A percentile compares a stretch with the other conserved stretches of the same genome.
Evolutionary conservation across 164 flowering plant species (phyloP).

Genomic region (Euptelea pleiosperma): DNA sequence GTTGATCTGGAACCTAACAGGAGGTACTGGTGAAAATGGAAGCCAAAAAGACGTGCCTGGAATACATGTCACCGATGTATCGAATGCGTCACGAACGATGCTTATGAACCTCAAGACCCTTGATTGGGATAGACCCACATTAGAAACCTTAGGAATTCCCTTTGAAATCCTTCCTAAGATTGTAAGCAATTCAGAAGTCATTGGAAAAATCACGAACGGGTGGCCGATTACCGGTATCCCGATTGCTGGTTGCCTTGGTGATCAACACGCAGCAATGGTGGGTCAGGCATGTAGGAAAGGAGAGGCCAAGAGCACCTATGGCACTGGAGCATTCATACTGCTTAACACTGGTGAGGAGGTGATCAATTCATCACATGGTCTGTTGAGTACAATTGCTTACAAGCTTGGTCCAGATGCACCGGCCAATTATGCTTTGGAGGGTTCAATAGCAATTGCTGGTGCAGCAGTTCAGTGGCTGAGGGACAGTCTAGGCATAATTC

Average conservation of each 20-base stretch:
- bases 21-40: slow-evolving; percentile 41
- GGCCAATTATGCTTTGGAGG: slow-evolving; percentile 86
- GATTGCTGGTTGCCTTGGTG: slow-evolving; percentile 90
- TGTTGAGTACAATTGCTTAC: slow-evolving; percentile 73
- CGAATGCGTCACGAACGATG: slow-evolving; percentile 93
- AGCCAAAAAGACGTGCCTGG: slow-evolving; percentile 33
- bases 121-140: slow-evolving; percentile 66
- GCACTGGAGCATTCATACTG: slow-evolving; percentile 94
- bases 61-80: slow-evolving; percentile 88
- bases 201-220: slow-evolving; percentile 58
- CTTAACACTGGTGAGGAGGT: slow-evolving; percentile 73
- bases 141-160: slow-evolving; percentile 63
- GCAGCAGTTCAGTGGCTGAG: slow-evolving; percentile 99
- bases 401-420: slow-evolving; percentile 85
- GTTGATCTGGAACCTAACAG: slow-evolving; percentile 93
- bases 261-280: slow-evolving; percentile 96
- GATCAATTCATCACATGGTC: slow-evolving; percentile 63
- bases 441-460: slow-evolving; percentile 95
- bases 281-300: slow-evolving; percentile 92
- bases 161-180: slow-evolving; percentile 66
- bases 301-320: slow-evolving; percentile 97
- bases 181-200: slow-evolving; percentile 75
- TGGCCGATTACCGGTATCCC: slow-evolving; percentile 83
- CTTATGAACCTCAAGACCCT: slow-evolving; percentile 84
- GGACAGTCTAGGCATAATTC: slow-evolving; percentile 79